Evolutionary conservation across 2,329 filamentous ascomycete species (phyloP), one percentile per base, ranked within the genome.

Genomic region (Amesomyces nigricolor): DNA sequence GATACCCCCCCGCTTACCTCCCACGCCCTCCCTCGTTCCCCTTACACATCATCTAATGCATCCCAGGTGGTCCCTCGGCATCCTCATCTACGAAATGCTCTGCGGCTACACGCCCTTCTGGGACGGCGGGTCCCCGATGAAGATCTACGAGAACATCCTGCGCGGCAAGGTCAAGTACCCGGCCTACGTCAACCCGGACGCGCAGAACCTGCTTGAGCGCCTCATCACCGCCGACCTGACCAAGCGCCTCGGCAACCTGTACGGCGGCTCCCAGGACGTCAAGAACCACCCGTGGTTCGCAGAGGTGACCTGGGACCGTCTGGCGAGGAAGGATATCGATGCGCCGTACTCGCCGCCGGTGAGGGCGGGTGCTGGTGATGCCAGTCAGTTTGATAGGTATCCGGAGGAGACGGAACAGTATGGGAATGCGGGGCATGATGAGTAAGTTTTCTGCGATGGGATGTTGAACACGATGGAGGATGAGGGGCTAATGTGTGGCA

Each of bases 131-230:
- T 96, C 90, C 44, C 92, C 94, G 2, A 95, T 99, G 83, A 96
- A 96, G 75, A 99, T 99, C 67, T 99, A 99, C 75, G 94, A 99
- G 76, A 99, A 99, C 71, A 99, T 99, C 67, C 82, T 99, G 61
- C 91, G 91, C 68, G 94, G 92, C 58, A 87, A 88, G 65, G 89
- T 99, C 72, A 97, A 96, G 75, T 99, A 97, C 70, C 94, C 94
- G 52, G 87, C 89, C 5, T 99, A 97, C 71, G 89, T 99, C 66
- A 90, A 97, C 69, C 85, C 88, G 1, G 94, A 97, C 68, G 94
- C 94, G 0, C 91, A 96, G 69, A 89, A 97, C 70, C 79, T 99
- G 56, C 82, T 99, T 37, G 87, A 94, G 67, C 88, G 91, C 65
- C 80, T 99, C 64, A 97, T 99, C 72, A 99, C 94, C 26, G 83